Percentiles rank a stretch among this genome's conserved stretches.
phyloP scores from a whole-genome alignment of 352 stramenopile genomes.

The Phytophthora melonis region DNA sequence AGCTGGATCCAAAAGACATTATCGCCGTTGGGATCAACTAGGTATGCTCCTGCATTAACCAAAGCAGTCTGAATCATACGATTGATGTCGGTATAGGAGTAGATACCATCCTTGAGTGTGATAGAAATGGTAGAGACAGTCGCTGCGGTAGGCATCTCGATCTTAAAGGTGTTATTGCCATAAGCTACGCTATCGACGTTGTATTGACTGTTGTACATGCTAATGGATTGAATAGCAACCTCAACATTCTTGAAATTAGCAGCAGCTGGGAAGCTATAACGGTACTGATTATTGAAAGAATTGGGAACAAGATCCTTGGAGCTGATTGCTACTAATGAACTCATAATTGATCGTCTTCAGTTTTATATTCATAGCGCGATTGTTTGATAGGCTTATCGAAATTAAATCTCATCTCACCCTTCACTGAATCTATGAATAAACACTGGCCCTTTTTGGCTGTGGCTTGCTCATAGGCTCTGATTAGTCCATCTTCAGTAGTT shows the following conservation, averaged over 20 bases:
- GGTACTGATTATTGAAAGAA: neutral
- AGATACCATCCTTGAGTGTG: slow-evolving; percentile 2
- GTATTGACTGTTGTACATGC: too few species aligned
- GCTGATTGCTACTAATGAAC: neutral
- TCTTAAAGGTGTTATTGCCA: too few species aligned
- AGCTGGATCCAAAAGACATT: slow-evolving; percentile 18
- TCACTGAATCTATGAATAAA: neutral
- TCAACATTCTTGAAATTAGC: too few species aligned
- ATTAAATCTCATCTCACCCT: too few species aligned
- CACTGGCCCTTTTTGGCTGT: neutral
- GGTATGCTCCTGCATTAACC: slow-evolving; percentile 2
- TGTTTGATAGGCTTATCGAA: too few species aligned
- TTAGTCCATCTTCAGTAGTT: neutral
- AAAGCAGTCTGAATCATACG: slow-evolving; percentile 9
- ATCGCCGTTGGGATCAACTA: slow-evolving; percentile 3
- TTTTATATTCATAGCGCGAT: slow-evolving; percentile 3
- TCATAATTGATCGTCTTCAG: neutral
- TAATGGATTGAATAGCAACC: too few species aligned
- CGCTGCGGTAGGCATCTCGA: too few species aligned
- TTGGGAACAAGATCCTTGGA: neutral
- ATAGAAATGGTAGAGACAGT: too few species aligned
- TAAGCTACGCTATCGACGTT: too few species aligned
- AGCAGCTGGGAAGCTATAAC: too few species aligned
- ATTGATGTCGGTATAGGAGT: slow-evolving; percentile 10
- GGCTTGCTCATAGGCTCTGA: neutral